Percentiles rank a stretch among this genome's conserved stretches.
These are phyloP conservation scores for Fraxinus greggii DNA, from an alignment of 305 asterid species.

Conservation along the genomic window DNA sequence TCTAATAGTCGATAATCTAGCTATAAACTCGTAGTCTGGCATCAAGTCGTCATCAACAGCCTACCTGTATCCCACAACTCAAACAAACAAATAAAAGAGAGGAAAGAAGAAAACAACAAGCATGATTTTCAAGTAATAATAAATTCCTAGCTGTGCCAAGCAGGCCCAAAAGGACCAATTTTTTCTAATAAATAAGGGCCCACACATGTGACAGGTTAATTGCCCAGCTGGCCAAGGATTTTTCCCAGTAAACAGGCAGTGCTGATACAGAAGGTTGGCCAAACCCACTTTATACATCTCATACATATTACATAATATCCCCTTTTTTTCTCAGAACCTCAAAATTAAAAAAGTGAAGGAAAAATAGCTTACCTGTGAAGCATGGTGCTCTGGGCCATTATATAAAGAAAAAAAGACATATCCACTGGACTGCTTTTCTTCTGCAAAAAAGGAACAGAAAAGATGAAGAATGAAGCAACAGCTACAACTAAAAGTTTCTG, in stretches of 20 bases:
- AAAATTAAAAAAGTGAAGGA: neutral
- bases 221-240: neutral
- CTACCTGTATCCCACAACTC: neutral
- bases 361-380: neutral
- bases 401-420: constrained; percentile 49
- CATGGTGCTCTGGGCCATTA: neutral
- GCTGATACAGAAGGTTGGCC: neutral
- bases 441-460: constrained; percentile 19
- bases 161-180: neutral
- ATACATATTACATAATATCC: neutral
- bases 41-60: neutral
- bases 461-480: neutral
- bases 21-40: neutral
- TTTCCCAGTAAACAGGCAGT: neutral
- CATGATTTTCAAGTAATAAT: neutral
- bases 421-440: constrained; percentile 40
- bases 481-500: neutral
- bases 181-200: neutral
- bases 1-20: neutral
- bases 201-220: neutral
- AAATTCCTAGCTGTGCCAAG: neutral
- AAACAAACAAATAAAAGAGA: neutral
- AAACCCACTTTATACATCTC: neutral
- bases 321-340: neutral
- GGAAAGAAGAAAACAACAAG: neutral